Conservation (phyloP, 2,329 filamentous ascomycete genomes). For the Arthrobotrys sinensis region DNA sequence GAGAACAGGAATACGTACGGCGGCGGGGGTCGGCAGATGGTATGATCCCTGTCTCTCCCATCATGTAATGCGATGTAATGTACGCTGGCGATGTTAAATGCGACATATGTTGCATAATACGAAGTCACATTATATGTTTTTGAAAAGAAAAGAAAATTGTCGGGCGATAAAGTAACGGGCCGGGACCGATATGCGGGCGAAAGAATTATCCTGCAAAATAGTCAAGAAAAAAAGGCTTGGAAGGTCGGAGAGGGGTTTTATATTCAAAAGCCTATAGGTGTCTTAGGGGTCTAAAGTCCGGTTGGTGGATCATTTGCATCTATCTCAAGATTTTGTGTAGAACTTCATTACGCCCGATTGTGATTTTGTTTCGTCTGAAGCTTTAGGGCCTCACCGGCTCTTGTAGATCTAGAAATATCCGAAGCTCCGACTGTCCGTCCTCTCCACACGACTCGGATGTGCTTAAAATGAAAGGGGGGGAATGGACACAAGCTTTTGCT, state of each 20-base stretch:
- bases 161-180: not conserved
- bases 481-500: conserved; percentile 38
- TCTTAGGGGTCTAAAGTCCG: not conserved
- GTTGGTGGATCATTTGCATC: not conserved
- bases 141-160: not conserved
- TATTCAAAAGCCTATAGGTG: not conserved
- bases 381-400: conserved; percentile 22
- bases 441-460: not conserved
- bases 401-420: conserved; percentile 28
- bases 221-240: not conserved
- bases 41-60: conserved; percentile 7
- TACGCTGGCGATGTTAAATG: not conserved
- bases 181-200: conserved; percentile 1
- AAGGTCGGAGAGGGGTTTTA: conserved; percentile 21
- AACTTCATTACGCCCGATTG: conserved; percentile 4
- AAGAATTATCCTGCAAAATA: not conserved
- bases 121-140: no score
- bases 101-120: not conserved
- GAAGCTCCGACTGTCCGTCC: conserved; percentile 29
- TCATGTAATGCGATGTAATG: conserved; percentile 10
- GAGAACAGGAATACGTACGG: not conserved
- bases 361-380: not conserved
- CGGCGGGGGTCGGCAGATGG: not conserved
- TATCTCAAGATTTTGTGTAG: not conserved
- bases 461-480: conserved; percentile 23